These are phyloP conservation scores for Crithidia thermophila DNA, from an alignment of 208 protist genomes.

Conservation along the genomic window DNA sequence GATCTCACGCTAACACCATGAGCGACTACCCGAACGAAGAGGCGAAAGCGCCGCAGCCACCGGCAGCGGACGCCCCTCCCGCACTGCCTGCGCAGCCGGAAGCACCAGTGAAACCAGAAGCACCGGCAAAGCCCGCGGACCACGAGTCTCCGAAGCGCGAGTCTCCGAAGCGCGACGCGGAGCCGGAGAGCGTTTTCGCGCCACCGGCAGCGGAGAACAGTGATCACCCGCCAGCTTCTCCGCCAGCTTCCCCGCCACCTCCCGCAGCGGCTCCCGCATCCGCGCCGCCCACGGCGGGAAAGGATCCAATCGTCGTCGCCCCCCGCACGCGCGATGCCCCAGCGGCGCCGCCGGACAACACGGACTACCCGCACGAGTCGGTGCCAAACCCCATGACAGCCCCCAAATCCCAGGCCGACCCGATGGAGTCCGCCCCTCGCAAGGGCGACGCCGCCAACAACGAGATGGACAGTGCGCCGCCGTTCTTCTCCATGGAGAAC, in stretches of 20 bases:
- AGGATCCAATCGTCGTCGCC: background rate
- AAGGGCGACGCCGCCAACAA: background rate
- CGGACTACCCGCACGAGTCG: background rate
- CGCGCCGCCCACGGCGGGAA: background rate
- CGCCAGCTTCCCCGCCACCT: background rate
- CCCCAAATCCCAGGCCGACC: background rate
- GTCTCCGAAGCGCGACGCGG: no score
- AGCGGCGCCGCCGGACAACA: background rate
- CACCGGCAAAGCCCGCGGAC: background rate
- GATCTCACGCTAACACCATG: conserved; percentile 1
- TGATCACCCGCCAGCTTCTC: background rate
- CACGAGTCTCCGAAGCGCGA: no score
- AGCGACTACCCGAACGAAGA: background rate
- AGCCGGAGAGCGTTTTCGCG: background rate
- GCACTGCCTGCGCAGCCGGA: background rate
- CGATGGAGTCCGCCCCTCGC: background rate
- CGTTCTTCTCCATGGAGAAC: conserved; percentile 44
- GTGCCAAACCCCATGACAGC: background rate
- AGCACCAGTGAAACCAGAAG: background rate
- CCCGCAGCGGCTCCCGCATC: background rate
- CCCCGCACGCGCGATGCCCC: background rate
- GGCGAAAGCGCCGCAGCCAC: background rate
- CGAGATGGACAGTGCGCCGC: background rate
- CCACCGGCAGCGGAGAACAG: background rate
- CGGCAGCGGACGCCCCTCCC: background rate